Evolutionary conservation across 148 eudicot genomes (phyloP), one percentile per base, ranked within the genome.

Genomic region (Pharnaceum exiguum): DNA sequence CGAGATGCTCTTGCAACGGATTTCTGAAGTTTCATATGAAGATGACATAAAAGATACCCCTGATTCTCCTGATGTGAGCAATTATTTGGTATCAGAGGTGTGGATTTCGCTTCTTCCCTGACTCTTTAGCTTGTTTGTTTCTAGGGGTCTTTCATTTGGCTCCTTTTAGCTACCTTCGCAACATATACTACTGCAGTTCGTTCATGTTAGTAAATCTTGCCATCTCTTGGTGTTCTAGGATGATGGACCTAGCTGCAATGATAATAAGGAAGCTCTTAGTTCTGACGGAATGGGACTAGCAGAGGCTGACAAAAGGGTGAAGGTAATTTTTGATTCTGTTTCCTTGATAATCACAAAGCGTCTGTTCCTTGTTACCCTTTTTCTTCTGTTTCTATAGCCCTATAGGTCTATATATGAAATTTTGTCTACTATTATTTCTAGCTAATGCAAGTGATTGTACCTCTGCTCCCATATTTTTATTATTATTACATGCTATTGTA

Each of bases 21-120:
- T 94, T 31, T 62, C 81, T 50, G 91, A 76, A 73, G 82, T 89
- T 67, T 60, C 66, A 62, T 94, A 81, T 69, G 99, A 94, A 77
- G 95, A 86, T 63, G 83, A 83, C 78, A 64, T 75, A 4, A 80
- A 68, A 58, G 79, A 77, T 64, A 72, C 86, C 56, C 83, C 90
- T 37, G 70, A 70, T 59, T 81, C 95, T 37, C 99, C 99, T 44
- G 99, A 94, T 38, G 99, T 94, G 82, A 89, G 96, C 95, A 86
- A 80, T 61, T 94, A 79, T 71, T 69, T 89, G 80, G 76, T 78
- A 46, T 73, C 96, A 29, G 99, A 89, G 95, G 99, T 94, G 61
- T 55, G 37, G 9, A 9, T 30, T 6, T 35, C 6, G 17, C 10
- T 13, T 43, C 25, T 55, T 42, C n/a, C 18, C 15, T 60, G 21